A percentile compares a stretch with the other conserved stretches of the same genome.
These are phyloP conservation scores for Chlamydomonas sp. DNA, from an alignment of 139 green algal species.

Conservation along the genomic window DNA sequence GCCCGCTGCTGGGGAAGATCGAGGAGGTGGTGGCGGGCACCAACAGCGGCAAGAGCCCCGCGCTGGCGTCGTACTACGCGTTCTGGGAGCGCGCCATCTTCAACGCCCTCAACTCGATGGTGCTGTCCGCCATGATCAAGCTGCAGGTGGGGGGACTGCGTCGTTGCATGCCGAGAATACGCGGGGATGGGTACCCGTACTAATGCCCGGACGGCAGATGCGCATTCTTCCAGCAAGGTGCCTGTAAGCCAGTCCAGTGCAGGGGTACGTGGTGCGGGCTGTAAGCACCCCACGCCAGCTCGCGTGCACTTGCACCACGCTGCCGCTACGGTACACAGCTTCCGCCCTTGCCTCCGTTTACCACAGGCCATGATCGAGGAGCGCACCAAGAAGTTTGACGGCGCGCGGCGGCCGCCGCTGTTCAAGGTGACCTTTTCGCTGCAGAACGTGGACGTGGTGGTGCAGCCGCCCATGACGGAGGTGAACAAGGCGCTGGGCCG, in stretches of 20 bases:
- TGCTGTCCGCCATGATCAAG: slow-evolving; percentile 71
- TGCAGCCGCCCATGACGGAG: slow-evolving; percentile 84
- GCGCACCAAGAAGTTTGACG: neutral
- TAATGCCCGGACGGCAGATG: no score
- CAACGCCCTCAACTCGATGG: slow-evolving; percentile 82
- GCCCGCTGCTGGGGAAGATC: slow-evolving; percentile 85
- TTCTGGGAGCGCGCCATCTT: slow-evolving; percentile 92
- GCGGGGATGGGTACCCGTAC: no score
- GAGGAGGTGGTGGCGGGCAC: slow-evolving; percentile 80
- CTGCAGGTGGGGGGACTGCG: slow-evolving; percentile 58
- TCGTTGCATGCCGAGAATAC: neutral
- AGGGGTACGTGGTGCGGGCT: no score
- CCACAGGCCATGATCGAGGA: slow-evolving; percentile 24
- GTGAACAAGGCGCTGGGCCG: slow-evolving; percentile 74
- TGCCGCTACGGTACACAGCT: neutral
- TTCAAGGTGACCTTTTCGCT: slow-evolving; percentile 80
- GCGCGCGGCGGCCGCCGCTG: slow-evolving; percentile 44
- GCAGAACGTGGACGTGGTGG: slow-evolving; percentile 80
- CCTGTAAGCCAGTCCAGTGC: no score
- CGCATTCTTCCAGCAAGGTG: no score
- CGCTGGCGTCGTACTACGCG: slow-evolving; percentile 83
- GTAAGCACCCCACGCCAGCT: no score
- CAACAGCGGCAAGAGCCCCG: slow-evolving; percentile 82
- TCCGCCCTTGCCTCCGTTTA: neutral
- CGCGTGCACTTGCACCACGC: neutral